These are phyloP conservation scores for Conoideocrella luteorostrata DNA, from an alignment of 2,329 filamentous ascomycete species.

Conservation along the genomic window DNA sequence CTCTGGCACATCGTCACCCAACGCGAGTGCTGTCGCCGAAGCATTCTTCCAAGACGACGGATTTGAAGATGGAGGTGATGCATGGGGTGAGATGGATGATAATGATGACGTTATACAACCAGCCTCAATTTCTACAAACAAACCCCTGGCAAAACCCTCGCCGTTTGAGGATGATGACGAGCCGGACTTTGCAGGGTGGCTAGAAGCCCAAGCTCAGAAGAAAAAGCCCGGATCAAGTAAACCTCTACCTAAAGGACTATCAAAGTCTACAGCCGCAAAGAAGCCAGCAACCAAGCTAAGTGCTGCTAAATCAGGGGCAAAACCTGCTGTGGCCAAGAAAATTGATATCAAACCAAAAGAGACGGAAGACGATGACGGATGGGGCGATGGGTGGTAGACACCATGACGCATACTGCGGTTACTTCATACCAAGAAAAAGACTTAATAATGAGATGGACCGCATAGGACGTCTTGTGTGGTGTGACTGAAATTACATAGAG, in stretches of 20 bases:
- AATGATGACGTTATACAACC: conserved; percentile 37
- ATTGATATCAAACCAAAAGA: conserved; percentile 62
- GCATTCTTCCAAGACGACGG: conserved; percentile 50
- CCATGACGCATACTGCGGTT: too few species aligned
- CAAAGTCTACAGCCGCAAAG: conserved; percentile 47
- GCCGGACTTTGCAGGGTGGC: conserved; percentile 92
- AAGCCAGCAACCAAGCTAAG: conserved; percentile 39
- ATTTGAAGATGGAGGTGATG: conserved; percentile 59
- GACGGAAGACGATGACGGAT: conserved; percentile 52
- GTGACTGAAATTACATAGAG: too few species aligned
- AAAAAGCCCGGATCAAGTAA: conserved; percentile 64
- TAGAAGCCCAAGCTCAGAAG: conserved; percentile 75
- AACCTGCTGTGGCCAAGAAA: conserved; percentile 52
- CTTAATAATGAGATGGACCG: too few species aligned
- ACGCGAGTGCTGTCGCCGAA: conserved; percentile 35
- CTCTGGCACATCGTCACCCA: conserved; percentile 43
- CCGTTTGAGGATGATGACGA: conserved; percentile 74
- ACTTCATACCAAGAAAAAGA: too few species aligned
- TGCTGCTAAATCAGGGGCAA: conserved; percentile 20
- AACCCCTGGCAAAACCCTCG: conserved; percentile 31
- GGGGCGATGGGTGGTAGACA: conserved; percentile 61
- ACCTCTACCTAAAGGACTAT: conserved; percentile 74
- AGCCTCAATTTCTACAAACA: conserved; percentile 14
- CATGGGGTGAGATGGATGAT: conserved; percentile 68
- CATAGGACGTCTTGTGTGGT: too few species aligned